These are phyloP conservation scores for Elymus sibiricus DNA, from an alignment of 176 grass and related monocot genomes.

Conservation along the genomic window DNA sequence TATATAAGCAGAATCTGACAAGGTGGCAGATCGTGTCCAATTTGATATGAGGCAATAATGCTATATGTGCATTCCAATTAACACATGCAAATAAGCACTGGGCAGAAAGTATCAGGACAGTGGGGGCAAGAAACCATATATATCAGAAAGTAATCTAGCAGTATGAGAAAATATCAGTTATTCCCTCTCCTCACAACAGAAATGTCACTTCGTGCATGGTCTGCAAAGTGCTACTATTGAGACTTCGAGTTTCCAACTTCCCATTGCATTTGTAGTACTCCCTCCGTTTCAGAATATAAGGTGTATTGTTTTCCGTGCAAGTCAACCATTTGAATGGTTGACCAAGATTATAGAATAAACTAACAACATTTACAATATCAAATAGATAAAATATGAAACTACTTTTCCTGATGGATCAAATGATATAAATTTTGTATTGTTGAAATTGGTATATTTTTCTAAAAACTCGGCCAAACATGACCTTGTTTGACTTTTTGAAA, in stretches of 20 bases:
- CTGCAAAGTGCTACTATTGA: not conserved
- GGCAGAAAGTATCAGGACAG: not conserved
- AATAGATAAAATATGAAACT: too few relatives aligned
- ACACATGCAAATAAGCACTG: slow-evolving; percentile 1
- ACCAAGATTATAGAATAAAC: too few relatives aligned
- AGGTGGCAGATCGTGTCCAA: not conserved
- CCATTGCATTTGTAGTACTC: not conserved
- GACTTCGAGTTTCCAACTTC: not conserved
- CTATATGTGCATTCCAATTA: not conserved
- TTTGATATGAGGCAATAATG: not conserved
- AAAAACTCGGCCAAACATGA: too few relatives aligned
- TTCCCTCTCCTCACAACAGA: not conserved
- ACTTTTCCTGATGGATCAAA: too few relatives aligned
- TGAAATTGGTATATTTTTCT: too few relatives aligned
- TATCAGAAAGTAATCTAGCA: slow-evolving; percentile 9
- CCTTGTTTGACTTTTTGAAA: too few relatives aligned
- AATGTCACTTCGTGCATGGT: slow-evolving; percentile 1
- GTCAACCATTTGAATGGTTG: too few relatives aligned
- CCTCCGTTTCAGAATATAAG: too few relatives aligned
- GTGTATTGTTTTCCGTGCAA: too few relatives aligned
- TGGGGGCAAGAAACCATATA: not conserved
- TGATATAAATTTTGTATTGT: too few relatives aligned
- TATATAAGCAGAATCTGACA: not conserved
- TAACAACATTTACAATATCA: too few relatives aligned
- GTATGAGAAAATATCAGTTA: not conserved